phyloP scores from a whole-genome alignment of 805 yeast species.

The Ogataea haglerorum region DNA sequence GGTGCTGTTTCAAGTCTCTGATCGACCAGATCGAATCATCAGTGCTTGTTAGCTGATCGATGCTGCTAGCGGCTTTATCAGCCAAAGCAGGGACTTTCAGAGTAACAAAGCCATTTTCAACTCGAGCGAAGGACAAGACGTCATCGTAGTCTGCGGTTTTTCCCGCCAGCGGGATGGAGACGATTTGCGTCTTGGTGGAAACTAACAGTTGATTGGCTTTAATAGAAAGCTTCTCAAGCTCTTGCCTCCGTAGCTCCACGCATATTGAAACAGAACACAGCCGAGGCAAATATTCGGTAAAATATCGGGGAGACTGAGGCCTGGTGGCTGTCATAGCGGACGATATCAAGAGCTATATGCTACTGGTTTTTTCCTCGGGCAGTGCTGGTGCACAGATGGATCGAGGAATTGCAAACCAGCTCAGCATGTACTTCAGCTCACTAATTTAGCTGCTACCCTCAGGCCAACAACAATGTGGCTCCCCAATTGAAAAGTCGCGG shows the following conservation, averaged over 20 bases:
- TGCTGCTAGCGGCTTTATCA: not conserved
- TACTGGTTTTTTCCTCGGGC: slow-evolving; percentile 9
- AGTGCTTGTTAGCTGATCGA: slow-evolving; percentile 16
- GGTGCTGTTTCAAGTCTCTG: slow-evolving; percentile 8
- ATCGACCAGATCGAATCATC: slow-evolving; percentile 28
- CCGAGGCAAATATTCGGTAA: slow-evolving; percentile 10
- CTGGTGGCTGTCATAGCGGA: not conserved
- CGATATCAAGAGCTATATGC: not conserved
- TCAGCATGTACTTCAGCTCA: no score
- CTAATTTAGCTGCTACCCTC: no score
- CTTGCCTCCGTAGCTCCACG: slow-evolving; percentile 1
- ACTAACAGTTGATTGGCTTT: not conserved
- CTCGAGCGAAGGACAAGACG: slow-evolving; percentile 1
- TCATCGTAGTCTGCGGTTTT: slow-evolving; percentile 4
- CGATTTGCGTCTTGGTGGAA: not conserved
- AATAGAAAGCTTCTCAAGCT: not conserved
- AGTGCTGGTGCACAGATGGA: slow-evolving; percentile 1
- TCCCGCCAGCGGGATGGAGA: slow-evolving; percentile 4
- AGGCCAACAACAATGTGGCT: not conserved
- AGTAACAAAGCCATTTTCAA: not conserved
- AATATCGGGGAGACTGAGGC: not conserved
- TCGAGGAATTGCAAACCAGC: no score
- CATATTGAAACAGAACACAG: slow-evolving; percentile 9
- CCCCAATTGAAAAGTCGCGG: not conserved
- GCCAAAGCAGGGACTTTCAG: slow-evolving; percentile 3